Conservation (phyloP, 345 rosid genomes). For the Citrus reticulata region DNA sequence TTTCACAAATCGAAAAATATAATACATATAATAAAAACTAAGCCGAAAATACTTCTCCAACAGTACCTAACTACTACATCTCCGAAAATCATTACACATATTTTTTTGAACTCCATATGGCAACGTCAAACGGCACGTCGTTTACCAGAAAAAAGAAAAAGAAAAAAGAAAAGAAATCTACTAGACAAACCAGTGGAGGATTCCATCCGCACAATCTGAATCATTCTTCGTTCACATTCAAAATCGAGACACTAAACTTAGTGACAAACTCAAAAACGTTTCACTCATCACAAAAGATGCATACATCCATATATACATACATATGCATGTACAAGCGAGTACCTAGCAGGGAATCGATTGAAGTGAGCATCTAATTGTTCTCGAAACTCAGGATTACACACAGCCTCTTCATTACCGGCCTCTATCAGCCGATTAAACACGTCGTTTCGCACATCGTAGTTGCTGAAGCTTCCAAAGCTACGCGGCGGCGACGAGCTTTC, state of each 20-base stretch:
- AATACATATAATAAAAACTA: neutral
- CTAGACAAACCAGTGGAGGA: neutral
- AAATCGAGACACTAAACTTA: neutral
- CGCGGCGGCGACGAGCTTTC: conserved; percentile 82
- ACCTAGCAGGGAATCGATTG: conserved; percentile 71
- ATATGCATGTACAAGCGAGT: neutral
- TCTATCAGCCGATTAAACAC: conserved; percentile 55
- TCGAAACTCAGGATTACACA: conserved; percentile 52
- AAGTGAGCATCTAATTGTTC: conserved; percentile 58
- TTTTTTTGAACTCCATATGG: neutral
- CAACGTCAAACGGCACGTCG: neutral
- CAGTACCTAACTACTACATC: neutral
- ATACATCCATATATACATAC: neutral
- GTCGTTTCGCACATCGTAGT: conserved; percentile 47
- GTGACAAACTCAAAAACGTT: neutral
- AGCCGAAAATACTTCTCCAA: neutral
- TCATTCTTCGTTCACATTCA: conserved; percentile 8
- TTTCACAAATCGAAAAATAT: neutral
- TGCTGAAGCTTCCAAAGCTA: conserved; percentile 40
- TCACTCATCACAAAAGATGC: neutral
- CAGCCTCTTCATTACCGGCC: conserved; percentile 43
- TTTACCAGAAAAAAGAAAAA: neutral
- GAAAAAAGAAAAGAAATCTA: neutral
- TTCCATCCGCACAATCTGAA: conserved; percentile 7
- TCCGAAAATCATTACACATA: neutral